A percentile compares a stretch with the other conserved stretches of the same genome.
Evolutionary conservation across 352 stramenopile species (phyloP).

Genomic region (Plasmopara muralis): DNA sequence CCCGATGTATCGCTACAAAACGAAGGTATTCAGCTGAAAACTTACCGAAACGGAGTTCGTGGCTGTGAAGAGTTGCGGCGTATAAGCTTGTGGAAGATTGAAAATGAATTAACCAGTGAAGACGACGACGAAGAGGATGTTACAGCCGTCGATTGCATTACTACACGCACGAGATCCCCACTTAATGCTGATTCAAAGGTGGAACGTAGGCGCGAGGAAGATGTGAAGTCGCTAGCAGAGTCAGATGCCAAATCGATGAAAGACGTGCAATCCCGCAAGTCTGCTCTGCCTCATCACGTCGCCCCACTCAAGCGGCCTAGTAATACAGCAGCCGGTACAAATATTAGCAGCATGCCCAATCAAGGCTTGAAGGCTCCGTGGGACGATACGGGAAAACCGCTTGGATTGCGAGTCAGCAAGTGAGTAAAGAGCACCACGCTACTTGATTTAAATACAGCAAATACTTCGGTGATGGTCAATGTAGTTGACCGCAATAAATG

Average conservation of each 20-base stretch:
- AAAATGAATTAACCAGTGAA: conserved; percentile 54
- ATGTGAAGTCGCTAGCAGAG: conserved; percentile 38
- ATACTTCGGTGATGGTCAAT: neutral
- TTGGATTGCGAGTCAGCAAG: conserved; percentile 51
- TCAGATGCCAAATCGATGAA: conserved; percentile 42
- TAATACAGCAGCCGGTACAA: conserved; percentile 10
- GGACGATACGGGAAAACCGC: conserved; percentile 63
- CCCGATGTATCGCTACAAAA: conserved; percentile 89
- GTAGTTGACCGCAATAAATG: neutral
- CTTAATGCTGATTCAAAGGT: conserved; percentile 48
- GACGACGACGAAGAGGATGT: conserved; percentile 35
- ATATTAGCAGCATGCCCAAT: conserved; percentile 56
- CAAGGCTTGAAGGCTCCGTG: conserved; percentile 70
- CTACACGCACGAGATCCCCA: conserved; percentile 12
- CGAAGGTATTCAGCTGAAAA: conserved; percentile 78
- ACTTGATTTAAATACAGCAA: conserved; percentile 3
- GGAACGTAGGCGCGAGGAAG: conserved; percentile 51
- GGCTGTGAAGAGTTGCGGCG: conserved; percentile 62
- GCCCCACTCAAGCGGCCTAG: conserved; percentile 58
- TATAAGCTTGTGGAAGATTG: conserved; percentile 76
- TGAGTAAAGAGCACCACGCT: conserved; percentile 9
- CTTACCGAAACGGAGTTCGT: conserved; percentile 61
- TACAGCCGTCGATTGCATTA: conserved; percentile 27
- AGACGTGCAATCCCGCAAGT: conserved; percentile 45
- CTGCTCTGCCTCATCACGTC: conserved; percentile 74